phyloP scores from a whole-genome alignment of 768 basidiomycete genomes.

The Kwoniella newhampshirensis region DNA sequence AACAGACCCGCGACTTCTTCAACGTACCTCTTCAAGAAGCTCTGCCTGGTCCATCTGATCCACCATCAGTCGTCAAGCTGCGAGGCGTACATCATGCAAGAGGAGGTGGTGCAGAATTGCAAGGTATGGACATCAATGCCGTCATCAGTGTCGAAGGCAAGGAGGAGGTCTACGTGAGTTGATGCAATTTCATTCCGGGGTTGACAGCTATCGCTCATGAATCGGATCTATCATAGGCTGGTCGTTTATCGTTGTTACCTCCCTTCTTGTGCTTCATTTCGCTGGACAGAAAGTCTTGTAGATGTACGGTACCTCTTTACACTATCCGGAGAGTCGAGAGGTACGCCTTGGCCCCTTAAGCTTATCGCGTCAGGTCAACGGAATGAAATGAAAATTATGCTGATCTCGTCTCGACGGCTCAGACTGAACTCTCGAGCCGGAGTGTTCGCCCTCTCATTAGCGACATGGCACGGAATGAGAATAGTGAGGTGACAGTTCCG shows the following conservation, averaged over 20 bases:
- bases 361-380: not conserved
- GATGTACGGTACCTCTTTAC: constrained; percentile 85
- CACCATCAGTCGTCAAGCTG: constrained; percentile 38
- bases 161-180: constrained; percentile 88
- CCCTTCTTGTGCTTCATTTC: constrained; percentile 89
- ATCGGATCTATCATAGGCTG: constrained; percentile 62
- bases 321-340: constrained; percentile 91
- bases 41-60: constrained; percentile 27
- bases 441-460: constrained; percentile 89
- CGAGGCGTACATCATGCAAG: constrained; percentile 18
- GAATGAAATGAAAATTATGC: too few relatives aligned
- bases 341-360: constrained; percentile 18
- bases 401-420: not conserved
- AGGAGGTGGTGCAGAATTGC: constrained; percentile 35
- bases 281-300: constrained; percentile 85
- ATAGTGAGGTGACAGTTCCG: constrained; percentile 62
- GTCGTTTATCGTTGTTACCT: constrained; percentile 81
- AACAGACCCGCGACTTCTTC: constrained; percentile 80
- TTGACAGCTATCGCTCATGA: not conserved
- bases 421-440: constrained; percentile 84
- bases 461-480: constrained; percentile 92
- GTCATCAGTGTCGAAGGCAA: constrained; percentile 80
- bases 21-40: constrained; percentile 63
- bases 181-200: constrained; percentile 1
- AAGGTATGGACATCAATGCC: constrained; percentile 78